Evolutionary conservation across 108 stramenopile species (phyloP).

Genomic region (Licmophora abbreviata): DNA sequence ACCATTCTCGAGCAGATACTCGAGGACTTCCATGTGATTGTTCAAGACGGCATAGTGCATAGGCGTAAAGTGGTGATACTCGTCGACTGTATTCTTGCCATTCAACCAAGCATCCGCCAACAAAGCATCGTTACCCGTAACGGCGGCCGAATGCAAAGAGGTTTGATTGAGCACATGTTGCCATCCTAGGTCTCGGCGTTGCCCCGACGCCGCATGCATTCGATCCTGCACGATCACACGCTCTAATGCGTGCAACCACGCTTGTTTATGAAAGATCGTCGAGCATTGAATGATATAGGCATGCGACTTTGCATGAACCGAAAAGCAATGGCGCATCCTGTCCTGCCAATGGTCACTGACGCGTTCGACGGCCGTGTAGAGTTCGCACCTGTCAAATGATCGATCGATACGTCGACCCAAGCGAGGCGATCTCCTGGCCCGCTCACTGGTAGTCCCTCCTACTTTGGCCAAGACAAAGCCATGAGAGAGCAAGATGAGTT

Average conservation of each 20-base stretch:
- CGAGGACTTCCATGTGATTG: constrained; percentile 13
- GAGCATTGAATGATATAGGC: background rate
- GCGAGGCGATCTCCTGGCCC: background rate
- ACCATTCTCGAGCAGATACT: constrained; percentile 16
- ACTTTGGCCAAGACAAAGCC: constrained; percentile 26
- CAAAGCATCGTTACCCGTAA: background rate
- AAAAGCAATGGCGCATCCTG: background rate
- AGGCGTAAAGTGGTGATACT: constrained; percentile 15
- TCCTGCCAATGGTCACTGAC: background rate
- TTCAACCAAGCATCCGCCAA: constrained; percentile 7
- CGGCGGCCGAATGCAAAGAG: background rate
- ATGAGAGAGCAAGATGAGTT: constrained; percentile 29
- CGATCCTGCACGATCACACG: constrained; percentile 8
- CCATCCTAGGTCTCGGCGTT: background rate
- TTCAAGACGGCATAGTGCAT: constrained; percentile 22
- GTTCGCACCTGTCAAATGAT: constrained; percentile 15
- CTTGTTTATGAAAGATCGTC: constrained; percentile 3
- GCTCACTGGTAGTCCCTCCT: background rate
- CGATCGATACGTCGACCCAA: background rate
- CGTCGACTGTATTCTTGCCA: constrained; percentile 15
- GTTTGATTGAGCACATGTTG: background rate
- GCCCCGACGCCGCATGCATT: no score
- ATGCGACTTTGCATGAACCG: background rate
- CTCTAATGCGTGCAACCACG: constrained; percentile 25
- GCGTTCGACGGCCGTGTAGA: constrained; percentile 17